Evolutionary conservation across 2,329 filamentous ascomycete genomes (phyloP), one percentile per base, ranked within the genome.

Genomic region (Phyllosticta citriasiana): DNA sequence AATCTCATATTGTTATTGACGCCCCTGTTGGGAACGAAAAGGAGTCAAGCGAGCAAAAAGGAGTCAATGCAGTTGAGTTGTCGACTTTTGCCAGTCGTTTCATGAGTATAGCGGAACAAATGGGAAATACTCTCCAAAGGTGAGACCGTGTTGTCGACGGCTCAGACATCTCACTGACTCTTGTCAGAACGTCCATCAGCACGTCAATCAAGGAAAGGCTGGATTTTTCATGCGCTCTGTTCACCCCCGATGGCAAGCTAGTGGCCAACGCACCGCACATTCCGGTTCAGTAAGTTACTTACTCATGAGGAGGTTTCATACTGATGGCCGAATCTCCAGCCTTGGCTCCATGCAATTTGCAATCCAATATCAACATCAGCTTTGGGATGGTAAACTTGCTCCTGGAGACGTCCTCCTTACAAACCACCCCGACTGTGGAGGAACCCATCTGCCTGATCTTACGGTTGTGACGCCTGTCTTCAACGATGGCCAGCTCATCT

Each of bases 1-100:
- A 72, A 14, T 69, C 70, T 5, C 73, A 76, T 63, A 70, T 79
- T 27, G 66, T 78, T 22, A 67, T 79, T 24, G 72, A 78, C 24
- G 63, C 73, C 60, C 57, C 69, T 3, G 67, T 77, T 22, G 67
- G 78, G 22, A 72, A 78, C 9, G 12, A 55, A 40, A 16, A 9
- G 4, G 54, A 35, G 16, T 59, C 40, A 24, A 16, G 22, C 24
- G 33, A 35, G 5, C 50, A 59, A 24, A 4, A 16, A 14, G 6
- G 55, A 2, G 27, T 65, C n/a, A 63, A 65, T 50, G 63, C 65
- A 2, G 55, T 68, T 1, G 57, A 65, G 47, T 57, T 66, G 12
- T 64, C 63, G 3, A 63, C 66, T 3, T 64, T 67, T 19, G 64
- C 59, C 12, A 66, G 68, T 63, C 65, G 67, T 2, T 70, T 70